Evolutionary conservation across 139 green algal species (phyloP).

Genomic region (Penium margaritaceum): DNA sequence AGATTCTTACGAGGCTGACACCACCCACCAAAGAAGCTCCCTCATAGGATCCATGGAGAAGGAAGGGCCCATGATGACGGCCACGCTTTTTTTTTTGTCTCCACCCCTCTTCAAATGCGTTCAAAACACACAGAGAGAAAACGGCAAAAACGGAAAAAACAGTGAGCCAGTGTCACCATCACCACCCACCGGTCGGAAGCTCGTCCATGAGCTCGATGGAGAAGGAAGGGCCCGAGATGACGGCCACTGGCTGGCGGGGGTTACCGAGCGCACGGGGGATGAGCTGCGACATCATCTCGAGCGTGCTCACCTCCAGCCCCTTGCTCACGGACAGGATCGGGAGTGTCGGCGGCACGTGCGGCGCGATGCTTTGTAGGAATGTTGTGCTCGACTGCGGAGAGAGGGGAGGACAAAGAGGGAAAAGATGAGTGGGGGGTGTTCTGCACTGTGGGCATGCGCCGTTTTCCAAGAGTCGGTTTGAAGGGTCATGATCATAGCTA

Average conservation of each 20-base stretch:
- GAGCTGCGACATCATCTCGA: constrained; percentile 85
- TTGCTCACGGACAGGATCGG: constrained; percentile 92
- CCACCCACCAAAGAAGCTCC: too few relatives aligned
- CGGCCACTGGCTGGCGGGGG: constrained; percentile 69
- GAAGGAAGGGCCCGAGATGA: constrained; percentile 89
- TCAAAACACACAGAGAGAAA: neutral
- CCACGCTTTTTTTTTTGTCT: neutral
- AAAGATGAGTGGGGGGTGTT: neutral
- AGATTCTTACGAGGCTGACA: too few relatives aligned
- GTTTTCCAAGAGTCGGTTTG: neutral
- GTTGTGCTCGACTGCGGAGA: neutral
- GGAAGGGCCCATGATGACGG: neutral
- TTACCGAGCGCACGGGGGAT: constrained; percentile 73
- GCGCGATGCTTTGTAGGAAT: constrained; percentile 33
- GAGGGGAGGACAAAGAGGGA: neutral
- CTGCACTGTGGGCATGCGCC: constrained; percentile 22
- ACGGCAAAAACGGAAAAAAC: neutral
- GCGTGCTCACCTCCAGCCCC: constrained; percentile 72
- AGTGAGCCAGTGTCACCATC: neutral
- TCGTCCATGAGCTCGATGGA: constrained; percentile 76
- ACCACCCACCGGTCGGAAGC: constrained; percentile 40
- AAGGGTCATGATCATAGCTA: neutral
- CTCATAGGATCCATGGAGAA: neutral
- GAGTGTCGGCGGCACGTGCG: constrained; percentile 63
- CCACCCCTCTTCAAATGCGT: neutral